Evolutionary conservation across 805 yeast species (phyloP).

Genomic region (Saccharomycopsis fermentans): DNA sequence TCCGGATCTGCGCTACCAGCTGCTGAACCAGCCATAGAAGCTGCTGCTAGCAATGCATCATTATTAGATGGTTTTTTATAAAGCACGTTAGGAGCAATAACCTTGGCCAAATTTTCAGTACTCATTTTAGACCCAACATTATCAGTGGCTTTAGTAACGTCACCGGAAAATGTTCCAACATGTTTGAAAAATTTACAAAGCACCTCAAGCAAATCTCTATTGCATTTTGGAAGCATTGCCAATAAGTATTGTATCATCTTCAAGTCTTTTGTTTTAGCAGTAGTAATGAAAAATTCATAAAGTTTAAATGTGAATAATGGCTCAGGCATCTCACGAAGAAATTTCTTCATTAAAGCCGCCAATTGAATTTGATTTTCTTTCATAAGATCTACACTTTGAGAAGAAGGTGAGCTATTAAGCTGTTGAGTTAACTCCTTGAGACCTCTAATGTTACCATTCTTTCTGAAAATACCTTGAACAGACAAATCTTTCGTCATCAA

Average conservation of each 20-base stretch:
- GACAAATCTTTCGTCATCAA: conserved; percentile 89
- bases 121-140: conserved; percentile 94
- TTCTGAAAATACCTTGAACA: conserved; percentile 90
- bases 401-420: conserved; percentile 65
- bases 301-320: conserved; percentile 73
- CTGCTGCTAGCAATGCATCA: conserved; percentile 26
- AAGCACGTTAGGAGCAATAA: conserved; percentile 84
- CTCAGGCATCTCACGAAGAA: conserved; percentile 84
- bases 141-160: conserved; percentile 47
- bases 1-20: conserved; percentile 17
- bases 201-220: conserved; percentile 82
- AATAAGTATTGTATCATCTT: conserved; percentile 40
- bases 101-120: conserved; percentile 89
- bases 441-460: conserved; percentile 87
- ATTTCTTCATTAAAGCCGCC: conserved; percentile 87
- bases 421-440: conserved; percentile 61
- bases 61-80: conserved; percentile 34
- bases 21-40: conserved; percentile 17
- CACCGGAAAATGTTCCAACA: conserved; percentile 90
- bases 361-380: conserved; percentile 81
- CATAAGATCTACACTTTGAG: conserved; percentile 53
- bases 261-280: conserved; percentile 47
- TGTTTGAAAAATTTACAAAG: conserved; percentile 78
- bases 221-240: conserved; percentile 68
- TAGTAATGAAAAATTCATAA: conserved; percentile 68